Evolutionary conservation across 2,329 filamentous ascomycete species (phyloP), one percentile per base, ranked within the genome.

Genomic region (Scytalidium lignicola): DNA sequence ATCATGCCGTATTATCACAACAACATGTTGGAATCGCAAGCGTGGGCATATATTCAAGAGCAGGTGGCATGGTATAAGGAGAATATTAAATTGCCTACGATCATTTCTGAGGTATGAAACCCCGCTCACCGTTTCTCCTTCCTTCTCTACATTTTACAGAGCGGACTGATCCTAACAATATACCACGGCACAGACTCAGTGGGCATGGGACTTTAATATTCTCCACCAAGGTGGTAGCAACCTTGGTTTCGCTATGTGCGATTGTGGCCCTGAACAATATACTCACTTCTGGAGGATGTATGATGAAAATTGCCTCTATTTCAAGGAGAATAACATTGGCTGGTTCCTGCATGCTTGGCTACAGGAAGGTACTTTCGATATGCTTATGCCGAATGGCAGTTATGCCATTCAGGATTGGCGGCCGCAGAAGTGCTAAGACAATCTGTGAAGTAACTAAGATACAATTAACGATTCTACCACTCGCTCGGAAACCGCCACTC

Each of bases 391-490:
- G 5, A 17, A 37, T 13, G 32, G 32, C 10, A 37, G 12, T 37
- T 13, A 15, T 5, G 32, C 32, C 5, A 37, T 37, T 15, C 7
- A 13, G n/a, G 15, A 37, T 17, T 37, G 32, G 32, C 10, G n/a
- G n/a, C 32, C 32, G 15, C 10, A 37, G 15, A 37, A 13, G 15
- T 37, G 32, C 15, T 37, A 37, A 37, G n/a, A n/a, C n/a, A n/a
- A n/a, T n/a, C n/a, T n/a, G n/a, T n/a, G n/a, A n/a, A n/a, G n/a
- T n/a, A n/a, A n/a, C n/a, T n/a, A n/a, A 19, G 46, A 61, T 6
- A 51, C 17, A 2, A 65, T 62, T 43, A 17, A 20, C 4, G 48
- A 4, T 17, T n/a, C n/a, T n/a, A n/a, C n/a, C n/a, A n/a, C n/a
- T n/a, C n/a, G n/a, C n/a, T n/a, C n/a, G n/a, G n/a, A n/a, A n/a